Base-by-base conservation (phyloP, 1,139 yeast species). In the Kluyveromyces sp. region DNA sequence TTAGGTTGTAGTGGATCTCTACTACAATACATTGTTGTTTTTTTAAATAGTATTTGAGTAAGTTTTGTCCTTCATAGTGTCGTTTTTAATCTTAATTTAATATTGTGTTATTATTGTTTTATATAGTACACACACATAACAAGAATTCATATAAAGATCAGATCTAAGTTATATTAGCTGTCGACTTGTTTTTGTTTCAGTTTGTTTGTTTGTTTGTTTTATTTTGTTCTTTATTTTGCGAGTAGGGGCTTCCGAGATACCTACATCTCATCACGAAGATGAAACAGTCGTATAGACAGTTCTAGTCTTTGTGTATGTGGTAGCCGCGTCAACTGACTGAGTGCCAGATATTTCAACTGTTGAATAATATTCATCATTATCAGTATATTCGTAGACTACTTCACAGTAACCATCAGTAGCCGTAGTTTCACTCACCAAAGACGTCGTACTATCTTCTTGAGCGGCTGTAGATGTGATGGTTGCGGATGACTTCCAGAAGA, bases 241-340 rank as follows among this genome's bases (percentile, higher is more conserved):
- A 7, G 7, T 7, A 7, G 33, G 33, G 33, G 33, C 21, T 15
- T 15, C 21, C 21, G 21, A 15, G 21, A 15, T 15, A 15, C 21
- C 21, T 15, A 15, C 21, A 15, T 15, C 21, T 15, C 21, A 15
- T 15, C 21, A 15, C 21, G 21, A 32, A 15, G 49, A 42, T 5
- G 34, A 38, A n/a, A 50, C 39, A 8, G 64, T 59, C 31, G 49
- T 47, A 39, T 51, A 57, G 4, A 57, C 53, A 7, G 54, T 53
- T 45, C 46, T 53, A 5, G 66, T 62, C 37, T 60, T 55, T 7
- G 65, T 62, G 41, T 59, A 50, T 8, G 66, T 62, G 3, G 65
- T 59, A 25, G 61, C 61, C 25, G 66, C 66, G 55, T 60, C 65
- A 4, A 62, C 57, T n/a, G 63, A 53, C 48, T 58, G 59, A 30